Conservation (phyloP, 2,329 filamentous ascomycete genomes). For the Neocatenulostroma microsporum region DNA sequence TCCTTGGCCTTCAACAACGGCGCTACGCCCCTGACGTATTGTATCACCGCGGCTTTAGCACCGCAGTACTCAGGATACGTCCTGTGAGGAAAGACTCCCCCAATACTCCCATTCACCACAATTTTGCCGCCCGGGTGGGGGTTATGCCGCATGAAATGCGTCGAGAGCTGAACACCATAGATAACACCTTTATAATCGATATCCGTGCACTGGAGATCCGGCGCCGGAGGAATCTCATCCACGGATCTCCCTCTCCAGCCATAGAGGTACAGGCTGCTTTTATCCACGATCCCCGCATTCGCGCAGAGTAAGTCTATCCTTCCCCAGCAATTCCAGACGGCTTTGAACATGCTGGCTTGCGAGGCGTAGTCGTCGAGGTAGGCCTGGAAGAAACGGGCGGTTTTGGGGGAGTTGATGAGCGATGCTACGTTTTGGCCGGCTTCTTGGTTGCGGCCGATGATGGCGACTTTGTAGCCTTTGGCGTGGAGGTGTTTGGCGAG, state of each 20-base stretch:
- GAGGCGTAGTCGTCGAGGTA: conserved; percentile 43
- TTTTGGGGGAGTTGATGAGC: conserved; percentile 20
- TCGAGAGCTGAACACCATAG: conserved; percentile 44
- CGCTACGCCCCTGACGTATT: conserved; percentile 35
- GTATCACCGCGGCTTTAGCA: conserved; percentile 44
- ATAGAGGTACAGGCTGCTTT: conserved; percentile 38
- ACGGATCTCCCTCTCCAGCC: conserved; percentile 5
- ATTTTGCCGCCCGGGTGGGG: too few relatives aligned
- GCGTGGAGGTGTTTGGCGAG: conserved; percentile 32
- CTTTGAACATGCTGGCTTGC: conserved; percentile 37
- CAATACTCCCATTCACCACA: too few relatives aligned
- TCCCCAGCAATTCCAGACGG: conserved; percentile 38
- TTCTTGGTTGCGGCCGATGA: conserved; percentile 33
- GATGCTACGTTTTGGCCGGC: conserved; percentile 30
- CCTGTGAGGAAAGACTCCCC: conserved; percentile 38
- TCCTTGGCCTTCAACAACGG: conserved; percentile 30
- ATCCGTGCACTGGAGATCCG: conserved; percentile 41
- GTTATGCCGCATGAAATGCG: conserved; percentile 49
- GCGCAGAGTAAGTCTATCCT: conserved; percentile 44
- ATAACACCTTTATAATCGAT: conserved; percentile 47
- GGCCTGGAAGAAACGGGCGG: conserved; percentile 37
- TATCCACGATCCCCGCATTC: conserved; percentile 46
- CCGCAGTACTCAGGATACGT: conserved; percentile 44
- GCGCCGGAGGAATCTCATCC: conserved; percentile 36
- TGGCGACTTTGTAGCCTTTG: conserved; percentile 32